Conservation (phyloP, 805 yeast species). For the Wickerhamiella musiphila region DNA sequence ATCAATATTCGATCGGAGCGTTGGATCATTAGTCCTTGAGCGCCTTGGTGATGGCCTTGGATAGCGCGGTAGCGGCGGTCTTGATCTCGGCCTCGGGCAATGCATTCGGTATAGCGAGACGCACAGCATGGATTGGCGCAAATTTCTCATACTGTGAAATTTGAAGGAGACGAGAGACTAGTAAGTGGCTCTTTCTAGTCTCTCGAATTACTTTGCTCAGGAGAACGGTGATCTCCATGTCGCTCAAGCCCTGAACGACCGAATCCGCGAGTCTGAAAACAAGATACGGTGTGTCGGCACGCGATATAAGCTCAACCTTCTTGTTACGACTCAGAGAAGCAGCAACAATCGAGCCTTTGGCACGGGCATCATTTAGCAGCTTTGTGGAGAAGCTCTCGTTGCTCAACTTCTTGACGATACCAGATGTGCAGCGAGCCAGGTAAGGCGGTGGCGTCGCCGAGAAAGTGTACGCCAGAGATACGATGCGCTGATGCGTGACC, state of each 20-base stretch:
- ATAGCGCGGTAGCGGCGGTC: constrained; percentile 26
- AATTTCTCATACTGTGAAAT: constrained; percentile 58
- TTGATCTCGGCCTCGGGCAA: constrained; percentile 30
- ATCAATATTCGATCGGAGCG: no score
- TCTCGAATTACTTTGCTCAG: constrained; percentile 51
- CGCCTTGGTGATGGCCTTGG: constrained; percentile 8
- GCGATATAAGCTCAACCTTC: constrained; percentile 37
- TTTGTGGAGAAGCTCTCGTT: constrained; percentile 20
- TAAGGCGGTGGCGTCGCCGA: constrained; percentile 92
- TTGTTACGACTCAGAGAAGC: constrained; percentile 11
- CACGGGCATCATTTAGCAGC: constrained; percentile 10
- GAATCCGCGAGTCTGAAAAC: constrained; percentile 42
- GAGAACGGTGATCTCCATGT: constrained; percentile 27
- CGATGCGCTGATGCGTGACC: constrained; percentile 83
- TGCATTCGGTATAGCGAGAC: constrained; percentile 32
- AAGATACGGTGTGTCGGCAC: constrained; percentile 44
- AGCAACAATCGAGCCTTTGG: constrained; percentile 11
- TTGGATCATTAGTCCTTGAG: constrained; percentile 1
- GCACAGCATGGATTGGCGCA: constrained; percentile 47
- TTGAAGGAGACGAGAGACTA: constrained; percentile 46
- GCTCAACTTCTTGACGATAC: constrained; percentile 14
- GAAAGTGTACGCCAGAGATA: constrained; percentile 78
- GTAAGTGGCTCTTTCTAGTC: constrained; percentile 34
- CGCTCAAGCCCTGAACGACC: constrained; percentile 15
- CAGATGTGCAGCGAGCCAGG: constrained; percentile 32